Base-by-base conservation (phyloP, 768 basidiomycete genomes). In the Termitomyces sp. region DNA sequence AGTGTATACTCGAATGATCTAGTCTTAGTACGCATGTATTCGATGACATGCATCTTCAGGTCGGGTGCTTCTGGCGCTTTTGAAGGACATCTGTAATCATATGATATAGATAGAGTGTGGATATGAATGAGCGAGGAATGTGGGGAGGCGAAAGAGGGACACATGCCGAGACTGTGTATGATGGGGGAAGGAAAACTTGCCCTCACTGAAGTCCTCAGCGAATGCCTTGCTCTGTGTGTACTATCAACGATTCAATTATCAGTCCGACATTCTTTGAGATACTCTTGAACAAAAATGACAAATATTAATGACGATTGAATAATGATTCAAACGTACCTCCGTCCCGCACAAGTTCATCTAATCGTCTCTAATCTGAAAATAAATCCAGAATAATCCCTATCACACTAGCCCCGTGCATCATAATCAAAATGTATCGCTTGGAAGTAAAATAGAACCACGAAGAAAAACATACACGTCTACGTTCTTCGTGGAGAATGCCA, bases 151-250 rank as follows among this genome's bases (percentile, higher is more conserved):
- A n/a, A 17, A n/a, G 40, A 16, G 41, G 29, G 16, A 31, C 23
- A 75, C 88, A 59, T 63, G 95, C 94, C 95, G 53, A 96, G 77
- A 19, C 89, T 86, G 69, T 98, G 96, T 1, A 98, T 86, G 37
- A 97, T 79, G 0, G 94, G 95, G 92, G 95, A 76, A 98, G 95
- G 92, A 95, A 76, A 98, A 98, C 69, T 98, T 98, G 8, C 96
- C 95, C 73, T 98, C 96, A 0, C 92, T 89, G 14, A 98, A 76
- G 68, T 98, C 95, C 71, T 98, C 95, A 0, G 90, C 91, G 69
- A 92, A 96, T 3, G 89, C 89, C 68, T 91, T 90, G 68, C 87
- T 90, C 41, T 83, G 82, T 2, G 85, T 75, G 66, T 98, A 97
- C 92, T 96, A 50, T 1, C 42, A 14, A 43, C 1, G 7, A 43